Conservation (phyloP, 2,329 filamentous ascomycete genomes). For the Talaromyces verruculosus region DNA sequence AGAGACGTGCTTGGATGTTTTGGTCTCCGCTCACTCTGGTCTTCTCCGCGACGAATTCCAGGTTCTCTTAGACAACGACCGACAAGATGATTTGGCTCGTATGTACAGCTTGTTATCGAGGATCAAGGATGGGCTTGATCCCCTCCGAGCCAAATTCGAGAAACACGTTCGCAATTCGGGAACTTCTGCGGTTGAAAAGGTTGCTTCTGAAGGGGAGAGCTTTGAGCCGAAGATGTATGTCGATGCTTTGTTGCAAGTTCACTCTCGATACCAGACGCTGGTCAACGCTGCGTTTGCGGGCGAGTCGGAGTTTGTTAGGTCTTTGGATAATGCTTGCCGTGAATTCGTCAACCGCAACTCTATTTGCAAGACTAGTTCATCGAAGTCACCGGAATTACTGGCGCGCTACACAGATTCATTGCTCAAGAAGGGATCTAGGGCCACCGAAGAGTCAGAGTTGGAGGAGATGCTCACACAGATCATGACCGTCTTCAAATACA, state of each 20-base stretch:
- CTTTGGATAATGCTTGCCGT: conserved; percentile 92
- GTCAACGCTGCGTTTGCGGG: conserved; percentile 92
- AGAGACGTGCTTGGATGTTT: conserved; percentile 80
- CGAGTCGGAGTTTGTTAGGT: conserved; percentile 94
- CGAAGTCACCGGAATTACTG: conserved; percentile 88
- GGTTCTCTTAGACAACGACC: conserved; percentile 85
- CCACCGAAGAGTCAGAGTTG: conserved; percentile 89
- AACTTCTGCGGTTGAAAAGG: conserved; percentile 83
- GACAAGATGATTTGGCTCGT: conserved; percentile 89
- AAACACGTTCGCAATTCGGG: conserved; percentile 89
- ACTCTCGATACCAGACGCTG: conserved; percentile 86
- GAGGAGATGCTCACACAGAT: conserved; percentile 87
- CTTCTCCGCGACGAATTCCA: conserved; percentile 96
- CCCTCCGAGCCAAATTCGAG: conserved; percentile 83
- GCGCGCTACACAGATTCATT: conserved; percentile 94
- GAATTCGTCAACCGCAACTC: conserved; percentile 98
- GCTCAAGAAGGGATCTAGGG: conserved; percentile 84
- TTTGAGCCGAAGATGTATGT: conserved; percentile 97
- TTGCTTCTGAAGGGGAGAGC: conserved; percentile 81
- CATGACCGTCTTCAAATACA: conserved; percentile 99
- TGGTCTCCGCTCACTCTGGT: conserved; percentile 83
- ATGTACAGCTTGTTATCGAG: conserved; percentile 92
- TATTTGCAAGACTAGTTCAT: conserved; percentile 89
- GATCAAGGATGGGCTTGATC: conserved; percentile 88
- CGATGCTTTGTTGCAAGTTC: conserved; percentile 88